Base-by-base conservation (phyloP, 768 basidiomycete species). In the Lentinula sp. region DNA sequence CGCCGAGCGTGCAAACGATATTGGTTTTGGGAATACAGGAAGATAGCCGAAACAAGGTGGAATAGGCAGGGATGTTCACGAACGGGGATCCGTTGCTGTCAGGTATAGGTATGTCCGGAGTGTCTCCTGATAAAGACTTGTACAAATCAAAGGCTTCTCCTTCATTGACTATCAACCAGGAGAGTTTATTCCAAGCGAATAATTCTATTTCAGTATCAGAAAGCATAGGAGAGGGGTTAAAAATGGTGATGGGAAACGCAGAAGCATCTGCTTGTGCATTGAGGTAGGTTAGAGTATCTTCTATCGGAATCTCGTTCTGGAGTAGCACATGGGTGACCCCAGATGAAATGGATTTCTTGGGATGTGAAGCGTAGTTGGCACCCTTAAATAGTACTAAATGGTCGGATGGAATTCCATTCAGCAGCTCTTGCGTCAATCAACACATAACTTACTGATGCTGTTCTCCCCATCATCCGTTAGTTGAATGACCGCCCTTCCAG, bases 401-500 rank as follows among this genome's bases (percentile, higher is more conserved):
- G 45, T n/a, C 62, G 16, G 53, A 48, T 49, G 21, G 18, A 40
- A 55, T 18, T 39, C 5, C 7, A 37, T 57, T 21, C 13, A 49
- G 31, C 16, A 10, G 0, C n/a, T 28, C 21, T 60, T 48, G 8
- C 18, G 52, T 28, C 28, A 28, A 28, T 28, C 28, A 9, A 51
- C 23, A 6, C 5, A 55, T 9, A 57, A 70, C 80, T 53, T 60
- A 85, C 85, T 80, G 65, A 87, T 87, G 64, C 82, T 80, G 62
- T 87, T 87, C 68, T 87, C 84, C 37, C 85, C 85, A 21, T 74
- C 72, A 6, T 80, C 73, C 4, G 81, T 73, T 2, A 87, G 77
- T 66, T 87, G 85, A 28, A 87, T 84, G 18, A 86, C 74, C 1
- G 85, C 85, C 2, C 85, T 75, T 13, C 85, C 85, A 2, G 82